Base-by-base conservation (phyloP, 1,284 basidiomycete species). In the Fomitopsis palustris region DNA sequence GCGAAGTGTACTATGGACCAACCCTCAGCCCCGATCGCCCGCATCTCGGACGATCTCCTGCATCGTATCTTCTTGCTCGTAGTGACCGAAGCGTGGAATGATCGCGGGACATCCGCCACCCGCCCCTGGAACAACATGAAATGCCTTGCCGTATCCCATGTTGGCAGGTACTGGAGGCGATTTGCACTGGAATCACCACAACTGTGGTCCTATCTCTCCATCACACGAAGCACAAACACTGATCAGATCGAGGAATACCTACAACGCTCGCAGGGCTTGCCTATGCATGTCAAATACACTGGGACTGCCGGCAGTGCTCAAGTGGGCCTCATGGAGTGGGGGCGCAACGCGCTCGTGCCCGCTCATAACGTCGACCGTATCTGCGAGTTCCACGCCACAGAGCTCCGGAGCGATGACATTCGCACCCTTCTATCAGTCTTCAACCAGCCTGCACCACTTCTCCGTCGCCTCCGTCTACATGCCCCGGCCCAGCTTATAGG, bases 21-120 rank as follows among this genome's bases (percentile, higher is more conserved):
- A 10, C 42, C 5, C 29, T 27, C 42, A 9, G 17, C 39, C 1
- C 58, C 53, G 8, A 55, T 60, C 27, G 29, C 54, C 2, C 47
- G 29, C 17, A 27, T 60, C 23, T 54, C 58, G 37, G 58, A 60
- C 39, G 58, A 60, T 27, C 45, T 60, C 17, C 35, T 60, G 12
- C 54, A 56, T 17, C 35, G 41, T 5, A 56, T 60, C 5, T 56
- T 60, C 47, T 19, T 53, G 35, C 9, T 51, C 9, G 38, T 53
- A 25, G 49, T 23, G 25, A 21, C 27, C 17, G 56, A 39, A 57
- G 17, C 23, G 23, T 52, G 49, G 49, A 19, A 52, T 4, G 31
- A 8, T 21, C 49, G n/a, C 16, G 19, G 31, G 1, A 52, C 33
- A 9, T n/a, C 31, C 12, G 7, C 49, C n/a, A 37, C 49, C 9